Evolutionary conservation across 2,329 filamentous ascomycete species (phyloP).

Genomic region (Penicillium sp.): DNA sequence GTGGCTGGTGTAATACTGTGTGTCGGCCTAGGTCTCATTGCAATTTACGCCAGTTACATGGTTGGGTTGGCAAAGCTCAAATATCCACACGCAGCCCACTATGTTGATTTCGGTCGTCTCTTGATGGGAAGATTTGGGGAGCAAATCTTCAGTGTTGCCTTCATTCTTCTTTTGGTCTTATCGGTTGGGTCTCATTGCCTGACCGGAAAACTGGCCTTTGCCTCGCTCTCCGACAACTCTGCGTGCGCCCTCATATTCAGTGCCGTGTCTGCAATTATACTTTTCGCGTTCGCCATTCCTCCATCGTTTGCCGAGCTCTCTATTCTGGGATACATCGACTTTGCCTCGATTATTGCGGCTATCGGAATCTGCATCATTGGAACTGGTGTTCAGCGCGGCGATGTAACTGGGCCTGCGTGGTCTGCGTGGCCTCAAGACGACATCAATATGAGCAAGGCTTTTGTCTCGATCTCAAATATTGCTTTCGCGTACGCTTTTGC

Average conservation of each 20-base stretch:
- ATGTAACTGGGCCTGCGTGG: constrained; percentile 8
- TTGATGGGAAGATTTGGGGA: not conserved
- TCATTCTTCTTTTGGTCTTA: constrained; percentile 2
- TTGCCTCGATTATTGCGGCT: constrained; percentile 31
- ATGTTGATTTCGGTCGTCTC: constrained; percentile 2
- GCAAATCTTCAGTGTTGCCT: constrained; percentile 4
- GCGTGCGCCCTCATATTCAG: constrained; percentile 4
- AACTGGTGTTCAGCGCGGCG: constrained; percentile 24
- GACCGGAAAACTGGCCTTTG: constrained; percentile 2
- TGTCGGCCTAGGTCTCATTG: constrained; percentile 1
- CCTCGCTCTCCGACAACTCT: not conserved
- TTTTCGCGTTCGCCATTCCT: constrained; percentile 31
- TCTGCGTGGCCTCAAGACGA: constrained; percentile 3
- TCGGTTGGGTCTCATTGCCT: constrained; percentile 7
- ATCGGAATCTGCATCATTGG: constrained; percentile 34
- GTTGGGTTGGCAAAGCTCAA: constrained; percentile 4
- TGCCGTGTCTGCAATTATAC: constrained; percentile 9
- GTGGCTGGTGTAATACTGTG: constrained; percentile 1
- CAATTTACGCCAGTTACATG: constrained; percentile 6
- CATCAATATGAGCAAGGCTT: constrained; percentile 1
- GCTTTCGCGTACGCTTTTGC: constrained; percentile 7
- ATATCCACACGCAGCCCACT: constrained; percentile 4
- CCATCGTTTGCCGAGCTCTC: constrained; percentile 35
- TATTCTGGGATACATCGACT: constrained; percentile 35
- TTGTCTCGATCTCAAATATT: constrained; percentile 7